These are phyloP conservation scores for Wickerhamomyces canadensis DNA, from an alignment of 805 yeast species.

Conservation along the genomic window DNA sequence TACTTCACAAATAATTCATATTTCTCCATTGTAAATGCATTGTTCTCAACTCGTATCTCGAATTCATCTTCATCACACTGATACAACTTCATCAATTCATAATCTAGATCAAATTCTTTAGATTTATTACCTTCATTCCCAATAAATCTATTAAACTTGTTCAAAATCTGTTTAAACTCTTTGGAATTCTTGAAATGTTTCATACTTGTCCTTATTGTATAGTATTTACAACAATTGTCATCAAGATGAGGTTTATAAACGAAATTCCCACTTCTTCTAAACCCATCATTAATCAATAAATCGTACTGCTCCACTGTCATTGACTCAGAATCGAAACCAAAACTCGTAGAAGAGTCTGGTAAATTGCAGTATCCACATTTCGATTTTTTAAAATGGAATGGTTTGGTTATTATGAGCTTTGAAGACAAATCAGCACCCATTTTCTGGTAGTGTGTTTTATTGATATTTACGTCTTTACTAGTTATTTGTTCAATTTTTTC, in stretches of 20 bases:
- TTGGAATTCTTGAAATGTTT: constrained; percentile 44
- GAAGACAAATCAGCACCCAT: constrained; percentile 12
- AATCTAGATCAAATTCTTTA: constrained; percentile 24
- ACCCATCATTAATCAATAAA: constrained; percentile 62
- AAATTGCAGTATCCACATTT: constrained; percentile 71
- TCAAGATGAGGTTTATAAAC: constrained; percentile 62
- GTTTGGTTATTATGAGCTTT: constrained; percentile 35
- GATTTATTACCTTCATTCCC: constrained; percentile 9
- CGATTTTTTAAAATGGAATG: constrained; percentile 36
- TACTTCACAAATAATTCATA: constrained; percentile 59
- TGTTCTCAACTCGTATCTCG: constrained; percentile 46
- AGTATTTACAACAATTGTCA: constrained; percentile 73
- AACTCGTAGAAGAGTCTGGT: constrained; percentile 27
- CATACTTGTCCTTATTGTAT: constrained; percentile 64
- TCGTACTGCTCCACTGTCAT: constrained; percentile 56
- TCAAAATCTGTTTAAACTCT: constrained; percentile 61
- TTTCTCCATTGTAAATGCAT: constrained; percentile 51
- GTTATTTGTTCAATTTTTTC: no score
- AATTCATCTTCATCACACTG: constrained; percentile 30
- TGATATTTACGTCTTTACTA: no score
- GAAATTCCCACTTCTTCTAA: constrained; percentile 71
- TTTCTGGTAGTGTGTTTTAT: no score
- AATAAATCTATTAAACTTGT: constrained; percentile 40
- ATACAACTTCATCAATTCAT: constrained; percentile 27
- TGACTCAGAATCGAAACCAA: constrained; percentile 37